phyloP scores from a whole-genome alignment of 345 rosid species.

The Aegle marmelos region DNA sequence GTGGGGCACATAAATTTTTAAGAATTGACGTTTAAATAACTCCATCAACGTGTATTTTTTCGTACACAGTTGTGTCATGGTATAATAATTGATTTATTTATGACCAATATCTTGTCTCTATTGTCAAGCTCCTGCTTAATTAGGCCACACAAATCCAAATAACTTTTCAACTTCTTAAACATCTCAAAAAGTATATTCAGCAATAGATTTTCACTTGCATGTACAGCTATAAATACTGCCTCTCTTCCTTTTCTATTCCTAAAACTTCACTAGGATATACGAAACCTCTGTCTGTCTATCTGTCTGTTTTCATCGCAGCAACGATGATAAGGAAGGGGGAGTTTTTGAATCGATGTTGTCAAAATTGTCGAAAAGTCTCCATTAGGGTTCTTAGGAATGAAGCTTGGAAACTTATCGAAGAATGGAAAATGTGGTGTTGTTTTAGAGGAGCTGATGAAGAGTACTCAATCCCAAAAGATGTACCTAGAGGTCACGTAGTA shows the following conservation, averaged over 20 bases:
- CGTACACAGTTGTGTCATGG: neutral
- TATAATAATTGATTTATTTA: no score
- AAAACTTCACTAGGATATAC: neutral
- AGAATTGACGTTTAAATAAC: neutral
- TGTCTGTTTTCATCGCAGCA: neutral
- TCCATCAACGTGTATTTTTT: neutral
- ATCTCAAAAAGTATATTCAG: neutral
- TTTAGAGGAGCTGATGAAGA: neutral
- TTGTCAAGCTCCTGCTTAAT: neutral
- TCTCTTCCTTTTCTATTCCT: neutral
- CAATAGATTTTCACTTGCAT: no score
- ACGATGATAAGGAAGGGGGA: neutral
- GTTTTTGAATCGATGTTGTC: neutral
- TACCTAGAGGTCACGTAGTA: conserved; percentile 39
- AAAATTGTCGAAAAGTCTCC: neutral
- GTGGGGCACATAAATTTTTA: neutral
- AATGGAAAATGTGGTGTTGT: neutral
- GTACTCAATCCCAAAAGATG: conserved; percentile 25
- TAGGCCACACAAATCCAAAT: neutral
- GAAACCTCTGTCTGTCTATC: neutral
- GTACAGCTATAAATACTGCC: neutral
- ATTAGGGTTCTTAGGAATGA: neutral
- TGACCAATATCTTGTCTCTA: neutral
- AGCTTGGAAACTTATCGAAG: neutral
- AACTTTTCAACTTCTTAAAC: neutral